These are phyloP conservation scores for Paecilomyces sp. DNA, from an alignment of 2,329 filamentous ascomycete species.

Conservation along the genomic window DNA sequence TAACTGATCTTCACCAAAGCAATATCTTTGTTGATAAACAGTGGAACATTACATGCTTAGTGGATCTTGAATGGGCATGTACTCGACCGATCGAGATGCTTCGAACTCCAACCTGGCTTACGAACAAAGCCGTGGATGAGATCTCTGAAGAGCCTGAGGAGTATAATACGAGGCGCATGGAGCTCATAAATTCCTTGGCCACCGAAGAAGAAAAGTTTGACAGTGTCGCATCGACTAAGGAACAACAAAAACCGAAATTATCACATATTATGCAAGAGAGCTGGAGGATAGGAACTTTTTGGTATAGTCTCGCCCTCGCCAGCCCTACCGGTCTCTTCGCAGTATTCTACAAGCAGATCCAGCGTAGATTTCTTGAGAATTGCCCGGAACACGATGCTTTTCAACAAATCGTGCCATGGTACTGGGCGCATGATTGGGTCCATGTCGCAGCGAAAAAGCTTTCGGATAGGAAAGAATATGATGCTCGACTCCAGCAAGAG, in stretches of 20 bases:
- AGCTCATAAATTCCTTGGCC: slow-evolving; percentile 8
- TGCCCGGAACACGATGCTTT: not conserved
- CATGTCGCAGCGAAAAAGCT: too few relatives aligned
- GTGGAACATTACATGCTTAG: slow-evolving; percentile 17
- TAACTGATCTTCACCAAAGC: slow-evolving; percentile 33
- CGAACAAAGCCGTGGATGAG: slow-evolving; percentile 11
- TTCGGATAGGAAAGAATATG: too few relatives aligned
- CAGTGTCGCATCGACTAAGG: not conserved
- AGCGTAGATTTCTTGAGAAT: slow-evolving; percentile 8
- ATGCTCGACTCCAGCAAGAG: too few relatives aligned
- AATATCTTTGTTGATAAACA: slow-evolving; percentile 26
- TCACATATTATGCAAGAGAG: slow-evolving; percentile 7
- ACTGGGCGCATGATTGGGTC: too few relatives aligned
- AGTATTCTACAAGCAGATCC: slow-evolving; percentile 12
- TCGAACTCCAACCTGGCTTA: slow-evolving; percentile 18
- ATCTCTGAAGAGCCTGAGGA: slow-evolving; percentile 6
- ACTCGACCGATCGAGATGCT: slow-evolving; percentile 17
- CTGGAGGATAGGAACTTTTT: slow-evolving; percentile 12
- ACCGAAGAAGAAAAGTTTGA: slow-evolving; percentile 7
- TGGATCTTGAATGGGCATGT: slow-evolving; percentile 21
- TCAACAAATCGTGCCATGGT: too few relatives aligned
- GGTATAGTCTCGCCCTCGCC: slow-evolving; percentile 11
- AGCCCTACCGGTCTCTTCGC: slow-evolving; percentile 13
- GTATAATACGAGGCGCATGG: slow-evolving; percentile 9
- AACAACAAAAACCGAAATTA: slow-evolving; percentile 1